Evolutionary conservation across 2,329 filamentous ascomycete species (phyloP).

Genomic region (Hypocreales sp.): DNA sequence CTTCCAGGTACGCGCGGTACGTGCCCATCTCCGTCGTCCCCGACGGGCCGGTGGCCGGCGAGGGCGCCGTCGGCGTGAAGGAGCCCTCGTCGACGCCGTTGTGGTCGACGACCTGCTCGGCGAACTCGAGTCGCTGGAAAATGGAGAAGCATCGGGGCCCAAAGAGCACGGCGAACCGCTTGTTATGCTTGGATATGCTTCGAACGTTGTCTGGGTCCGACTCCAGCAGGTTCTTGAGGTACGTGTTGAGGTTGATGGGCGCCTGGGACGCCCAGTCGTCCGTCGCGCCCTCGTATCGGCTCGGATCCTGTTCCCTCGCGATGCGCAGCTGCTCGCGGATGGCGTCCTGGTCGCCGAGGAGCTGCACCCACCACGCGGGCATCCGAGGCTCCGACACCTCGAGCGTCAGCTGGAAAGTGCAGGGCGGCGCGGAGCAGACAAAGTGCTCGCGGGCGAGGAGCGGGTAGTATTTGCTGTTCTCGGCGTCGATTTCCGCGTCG

Average conservation of each 20-base stretch:
- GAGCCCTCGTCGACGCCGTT: conserved; percentile 23
- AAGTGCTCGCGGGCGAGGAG: conserved; percentile 20
- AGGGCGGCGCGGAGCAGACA: conserved; percentile 24
- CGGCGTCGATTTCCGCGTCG: conserved; percentile 8
- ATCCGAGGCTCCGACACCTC: conserved; percentile 36
- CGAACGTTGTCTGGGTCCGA: conserved; percentile 18
- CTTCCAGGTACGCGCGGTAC: conserved; percentile 31
- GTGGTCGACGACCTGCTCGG: conserved; percentile 20
- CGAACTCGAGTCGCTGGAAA: conserved; percentile 33
- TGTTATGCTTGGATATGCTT: conserved; percentile 40
- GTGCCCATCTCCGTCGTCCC: conserved; percentile 22
- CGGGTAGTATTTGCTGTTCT: conserved; percentile 22
- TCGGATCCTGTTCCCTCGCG: conserved; percentile 28
- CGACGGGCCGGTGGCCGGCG: conserved; percentile 16
- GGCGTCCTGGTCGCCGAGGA: conserved; percentile 28
- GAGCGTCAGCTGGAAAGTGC: conserved; percentile 26
- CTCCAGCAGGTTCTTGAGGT: conserved; percentile 33
- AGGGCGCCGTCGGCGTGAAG: conserved; percentile 18
- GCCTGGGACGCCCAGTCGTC: conserved; percentile 24
- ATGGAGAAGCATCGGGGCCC: conserved; percentile 32
- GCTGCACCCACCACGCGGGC: conserved; percentile 21
- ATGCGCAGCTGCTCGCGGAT: conserved; percentile 22
- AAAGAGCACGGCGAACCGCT: conserved; percentile 38
- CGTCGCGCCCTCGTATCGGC: conserved; percentile 27
- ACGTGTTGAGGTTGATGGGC: conserved; percentile 30